Conservation (phyloP, 805 yeast species). For the Yarrowia deformans region DNA sequence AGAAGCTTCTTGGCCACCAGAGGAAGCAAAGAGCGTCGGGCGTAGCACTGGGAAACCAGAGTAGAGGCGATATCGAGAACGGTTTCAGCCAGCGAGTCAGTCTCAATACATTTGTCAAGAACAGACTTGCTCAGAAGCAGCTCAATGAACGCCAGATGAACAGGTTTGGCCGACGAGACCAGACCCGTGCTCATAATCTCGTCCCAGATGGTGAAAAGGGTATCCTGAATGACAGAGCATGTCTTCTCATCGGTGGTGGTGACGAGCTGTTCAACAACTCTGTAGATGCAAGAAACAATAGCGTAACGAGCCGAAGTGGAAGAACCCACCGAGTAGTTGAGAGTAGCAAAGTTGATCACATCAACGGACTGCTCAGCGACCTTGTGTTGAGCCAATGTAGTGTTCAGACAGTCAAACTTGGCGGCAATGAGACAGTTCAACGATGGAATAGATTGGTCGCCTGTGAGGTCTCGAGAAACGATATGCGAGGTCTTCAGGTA, state of each 20-base stretch:
- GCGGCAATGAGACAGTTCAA: conserved; percentile 12
- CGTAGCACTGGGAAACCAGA: conserved; percentile 50
- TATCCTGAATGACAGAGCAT: conserved; percentile 12
- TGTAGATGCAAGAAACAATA: conserved; percentile 22
- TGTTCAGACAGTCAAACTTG: conserved; percentile 31
- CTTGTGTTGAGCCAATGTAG: conserved; percentile 1
- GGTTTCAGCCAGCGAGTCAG: conserved; percentile 47
- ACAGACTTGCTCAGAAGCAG: conserved; percentile 56
- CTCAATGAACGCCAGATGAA: conserved; percentile 67
- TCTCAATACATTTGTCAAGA: conserved; percentile 52
- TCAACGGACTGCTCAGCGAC: neutral
- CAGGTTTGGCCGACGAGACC: conserved; percentile 66
- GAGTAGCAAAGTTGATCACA: conserved; percentile 19
- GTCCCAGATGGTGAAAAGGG: conserved; percentile 59
- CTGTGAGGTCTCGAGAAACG: conserved; percentile 1
- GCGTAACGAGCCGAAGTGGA: conserved; percentile 12
- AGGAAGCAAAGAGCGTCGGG: conserved; percentile 76
- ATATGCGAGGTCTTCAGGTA: conserved; percentile 8
- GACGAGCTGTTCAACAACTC: conserved; percentile 13
- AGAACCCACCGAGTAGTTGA: conserved; percentile 34
- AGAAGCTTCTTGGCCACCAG: conserved; percentile 57
- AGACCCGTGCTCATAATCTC: conserved; percentile 65
- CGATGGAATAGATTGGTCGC: neutral
- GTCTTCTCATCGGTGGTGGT: neutral
- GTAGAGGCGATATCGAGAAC: conserved; percentile 48